Evolutionary conservation across 495 filamentous ascomycete species (phyloP), one percentile per base, ranked within the genome.

Genomic region (Podospora fimiseda): DNA sequence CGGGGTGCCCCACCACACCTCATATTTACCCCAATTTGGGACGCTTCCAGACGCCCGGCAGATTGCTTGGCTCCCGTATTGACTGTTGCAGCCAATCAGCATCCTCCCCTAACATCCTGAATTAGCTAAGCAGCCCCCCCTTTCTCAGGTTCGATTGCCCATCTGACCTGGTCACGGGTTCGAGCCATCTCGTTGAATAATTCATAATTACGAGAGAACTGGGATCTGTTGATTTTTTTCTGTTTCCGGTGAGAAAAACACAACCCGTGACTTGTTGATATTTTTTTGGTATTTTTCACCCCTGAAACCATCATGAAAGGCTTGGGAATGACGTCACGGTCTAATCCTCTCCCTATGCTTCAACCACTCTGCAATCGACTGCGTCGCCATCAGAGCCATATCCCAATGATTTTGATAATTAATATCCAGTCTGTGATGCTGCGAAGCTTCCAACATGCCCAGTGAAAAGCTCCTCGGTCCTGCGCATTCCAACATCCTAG

Each of bases 401-500:
- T 62, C 57, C 13, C 1, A 11, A 14, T 16, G 22, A 21, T 22
- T 2, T 36, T 60, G 57, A 14, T 54, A 58, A 9, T 51, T 52
- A 8, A 19, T 23, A 24, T 63, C 58, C 20, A 63, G 55, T 20
- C 63, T 57, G 42, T 62, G 60, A 9, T 55, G 48, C 16, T 33
- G 59, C 18, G 47, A 59, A 19, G 16, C 21, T 15, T 47, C 13
- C 2, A 47, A n/a, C 14, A 2, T 27, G 8, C 3, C 11, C 1
- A 19, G 46, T 14, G 20, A 38, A 50, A 23, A 33, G 16, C 50
- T 19, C 18, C 23, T 24, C 37, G 46, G 55, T 2, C 43, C 59
- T 6, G 15, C 51, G 43, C 48, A 52, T 6, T 45, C 41, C 18
- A 48, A 20, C 43, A 52, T 19, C 4, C 8, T 18, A 16, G 63